Base-by-base conservation (phyloP, 2,329 filamentous ascomycete species). In the Ascochyta fabae region DNA sequence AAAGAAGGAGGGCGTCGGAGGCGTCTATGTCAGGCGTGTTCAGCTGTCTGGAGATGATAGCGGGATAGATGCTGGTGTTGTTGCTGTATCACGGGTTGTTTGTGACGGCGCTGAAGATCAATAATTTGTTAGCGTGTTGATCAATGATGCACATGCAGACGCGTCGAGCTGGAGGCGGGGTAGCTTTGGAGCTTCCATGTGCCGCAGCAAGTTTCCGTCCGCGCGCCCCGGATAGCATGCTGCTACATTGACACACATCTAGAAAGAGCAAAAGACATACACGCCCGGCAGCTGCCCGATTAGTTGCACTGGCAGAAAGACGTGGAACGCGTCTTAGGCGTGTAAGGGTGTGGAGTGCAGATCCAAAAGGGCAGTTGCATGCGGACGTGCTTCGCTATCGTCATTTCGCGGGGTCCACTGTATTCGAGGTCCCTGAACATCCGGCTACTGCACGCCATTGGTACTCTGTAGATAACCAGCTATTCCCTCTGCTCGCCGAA, bases 361-460 rank as follows among this genome's bases (percentile, higher is more conserved):
- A 34, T 54, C 65, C 38, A 60, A 68, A 62, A 15, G 45, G 67
- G 68, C 60, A 72, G 58, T 62, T 65, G 53, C 51, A 67, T 56
- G 61, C 67, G 66, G 53, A 53, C 45, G 49, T 57, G 58, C 54
- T 55, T 61, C 38, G 53, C 41, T 44, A 48, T 52, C 59, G 61
- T 61, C 59, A 58, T 63, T 60, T 64, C 52, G 67, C 65, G 67
- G 68, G 67, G 66, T 60, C 55, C 54, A 59, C 48, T 55, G 44
- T 49, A 46, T 42, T 49, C 15, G 53, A 50, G 47, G 36, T 40
- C 36, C 40, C 40, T 31, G 57, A 56, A 50, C 29, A 31, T 31
- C 24, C 27, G 42, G 39, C 50, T 43, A 44, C 44, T 45, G 38
- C 43, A 40, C 26, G 43, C 45, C 52, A 47, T 53, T 59, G 50